Conservation (phyloP, 768 basidiomycete species). For the Suillus ampliporus region DNA sequence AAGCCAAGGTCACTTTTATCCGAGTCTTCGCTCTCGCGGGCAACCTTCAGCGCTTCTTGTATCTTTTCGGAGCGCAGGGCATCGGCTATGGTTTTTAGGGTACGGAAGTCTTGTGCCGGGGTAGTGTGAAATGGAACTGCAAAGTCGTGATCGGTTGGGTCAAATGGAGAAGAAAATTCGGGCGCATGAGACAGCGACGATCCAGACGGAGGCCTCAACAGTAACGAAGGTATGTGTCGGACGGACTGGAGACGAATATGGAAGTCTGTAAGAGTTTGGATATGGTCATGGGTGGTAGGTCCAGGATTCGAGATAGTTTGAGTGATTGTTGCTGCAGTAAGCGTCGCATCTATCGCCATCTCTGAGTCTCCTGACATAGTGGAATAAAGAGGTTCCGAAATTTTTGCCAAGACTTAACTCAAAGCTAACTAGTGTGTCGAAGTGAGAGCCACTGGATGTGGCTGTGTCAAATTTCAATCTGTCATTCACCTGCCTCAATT, state of each 20-base stretch:
- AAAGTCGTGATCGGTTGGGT: conserved; percentile 36
- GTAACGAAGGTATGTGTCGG: conserved; percentile 50
- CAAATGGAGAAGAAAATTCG: conserved; percentile 35
- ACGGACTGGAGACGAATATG: conserved; percentile 49
- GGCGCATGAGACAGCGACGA: conserved; percentile 28
- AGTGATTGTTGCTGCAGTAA: neutral
- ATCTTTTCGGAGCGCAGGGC: conserved; percentile 53
- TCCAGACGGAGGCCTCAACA: conserved; percentile 46
- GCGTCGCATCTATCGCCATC: conserved; percentile 12
- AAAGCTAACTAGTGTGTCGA: neutral
- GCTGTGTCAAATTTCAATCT: neutral
- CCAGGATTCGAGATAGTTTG: conserved; percentile 12
- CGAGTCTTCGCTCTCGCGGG: conserved; percentile 56
- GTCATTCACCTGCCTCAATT: no score
- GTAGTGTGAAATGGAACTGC: conserved; percentile 32
- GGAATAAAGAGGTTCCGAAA: neutral
- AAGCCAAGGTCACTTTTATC: conserved; percentile 57
- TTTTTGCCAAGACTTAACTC: neutral
- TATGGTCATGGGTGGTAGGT: conserved; percentile 46
- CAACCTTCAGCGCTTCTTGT: conserved; percentile 63
- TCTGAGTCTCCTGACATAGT: conserved; percentile 5
- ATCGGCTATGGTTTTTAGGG: conserved; percentile 54
- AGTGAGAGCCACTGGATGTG: conserved; percentile 1
- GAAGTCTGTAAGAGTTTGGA: conserved; percentile 53
- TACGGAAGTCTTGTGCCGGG: conserved; percentile 48